Percentiles rank a stretch among this genome's conserved stretches.
These are phyloP conservation scores for Lenzites betulinus DNA, from an alignment of 768 basidiomycete species.

Conservation along the genomic window DNA sequence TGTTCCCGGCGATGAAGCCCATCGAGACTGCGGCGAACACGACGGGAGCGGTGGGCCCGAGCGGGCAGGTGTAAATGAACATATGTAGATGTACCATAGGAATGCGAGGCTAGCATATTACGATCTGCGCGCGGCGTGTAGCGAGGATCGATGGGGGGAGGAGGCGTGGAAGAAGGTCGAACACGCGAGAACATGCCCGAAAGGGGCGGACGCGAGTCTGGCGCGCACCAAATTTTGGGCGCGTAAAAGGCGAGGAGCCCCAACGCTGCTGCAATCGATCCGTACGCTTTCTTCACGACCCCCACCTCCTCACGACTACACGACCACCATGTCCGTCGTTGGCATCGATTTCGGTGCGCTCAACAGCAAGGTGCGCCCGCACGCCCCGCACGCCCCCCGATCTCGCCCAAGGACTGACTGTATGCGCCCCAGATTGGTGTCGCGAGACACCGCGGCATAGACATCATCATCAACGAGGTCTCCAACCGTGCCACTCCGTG, in stretches of 20 bases:
- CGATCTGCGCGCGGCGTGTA: no score
- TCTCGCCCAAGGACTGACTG: slow-evolving; percentile 1
- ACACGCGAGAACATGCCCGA: slow-evolving; percentile 19
- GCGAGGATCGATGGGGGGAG: background rate
- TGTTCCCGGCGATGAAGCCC: slow-evolving; percentile 99
- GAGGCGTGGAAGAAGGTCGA: slow-evolving; percentile 9
- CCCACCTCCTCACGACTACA: background rate
- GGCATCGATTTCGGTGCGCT: slow-evolving; percentile 93
- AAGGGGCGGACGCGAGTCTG: slow-evolving; percentile 19
- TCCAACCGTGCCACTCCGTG: slow-evolving; percentile 97
- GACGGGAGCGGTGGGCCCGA: slow-evolving; percentile 34
- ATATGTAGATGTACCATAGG: slow-evolving; percentile 3
- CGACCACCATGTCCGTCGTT: slow-evolving; percentile 78
- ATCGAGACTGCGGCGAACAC: slow-evolving; percentile 49
- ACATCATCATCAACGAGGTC: slow-evolving; percentile 98
- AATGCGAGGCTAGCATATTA: no score
- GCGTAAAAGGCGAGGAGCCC: slow-evolving; percentile 30
- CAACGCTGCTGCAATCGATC: slow-evolving; percentile 8
- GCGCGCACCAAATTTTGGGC: slow-evolving; percentile 33
- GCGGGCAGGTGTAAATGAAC: slow-evolving; percentile 31
- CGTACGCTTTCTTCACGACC: slow-evolving; percentile 19
- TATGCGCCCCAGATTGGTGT: slow-evolving; percentile 76
- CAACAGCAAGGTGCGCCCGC: slow-evolving; percentile 71
- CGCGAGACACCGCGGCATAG: slow-evolving; percentile 93
- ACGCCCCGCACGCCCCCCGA: background rate